Conservation (phyloP, 2,329 filamentous ascomycete species). For the Exophiala mesophila region DNA sequence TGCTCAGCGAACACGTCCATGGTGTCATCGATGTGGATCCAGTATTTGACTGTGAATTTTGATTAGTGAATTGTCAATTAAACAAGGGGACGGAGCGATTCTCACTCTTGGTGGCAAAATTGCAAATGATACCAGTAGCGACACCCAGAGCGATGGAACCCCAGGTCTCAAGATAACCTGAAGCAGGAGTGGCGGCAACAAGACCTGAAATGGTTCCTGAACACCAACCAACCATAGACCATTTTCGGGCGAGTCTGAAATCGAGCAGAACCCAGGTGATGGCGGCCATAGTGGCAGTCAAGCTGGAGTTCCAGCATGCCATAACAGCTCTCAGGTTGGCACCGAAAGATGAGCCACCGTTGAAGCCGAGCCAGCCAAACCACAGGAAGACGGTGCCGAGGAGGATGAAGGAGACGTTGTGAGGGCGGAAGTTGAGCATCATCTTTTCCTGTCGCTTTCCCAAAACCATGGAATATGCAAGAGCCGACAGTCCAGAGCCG, state of each 20-base stretch:
- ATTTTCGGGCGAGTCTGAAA: slow-evolving; percentile 89
- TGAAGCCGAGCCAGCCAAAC: slow-evolving; percentile 99
- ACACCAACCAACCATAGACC: slow-evolving; percentile 91
- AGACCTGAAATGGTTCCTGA: slow-evolving; percentile 82
- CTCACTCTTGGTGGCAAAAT: slow-evolving; percentile 82
- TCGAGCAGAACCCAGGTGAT: slow-evolving; percentile 95
- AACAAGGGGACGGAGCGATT: slow-evolving; percentile 32
- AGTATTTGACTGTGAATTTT: slow-evolving; percentile 59
- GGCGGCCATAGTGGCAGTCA: slow-evolving; percentile 86
- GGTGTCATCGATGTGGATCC: slow-evolving; percentile 76
- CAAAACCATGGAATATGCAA: slow-evolving; percentile 93
- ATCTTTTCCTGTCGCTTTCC: slow-evolving; percentile 96
- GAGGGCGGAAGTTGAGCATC: slow-evolving; percentile 99
- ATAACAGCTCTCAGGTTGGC: slow-evolving; percentile 90
- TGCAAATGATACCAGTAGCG: slow-evolving; percentile 64
- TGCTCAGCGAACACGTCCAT: slow-evolving; percentile 91
- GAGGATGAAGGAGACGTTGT: slow-evolving; percentile 96
- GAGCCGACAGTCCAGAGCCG: slow-evolving; percentile 81
- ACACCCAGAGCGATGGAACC: slow-evolving; percentile 58
- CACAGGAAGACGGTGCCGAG: slow-evolving; percentile 92
- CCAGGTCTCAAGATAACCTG: slow-evolving; percentile 55
- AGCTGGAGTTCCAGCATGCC: slow-evolving; percentile 96
- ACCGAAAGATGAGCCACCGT: slow-evolving; percentile 90
- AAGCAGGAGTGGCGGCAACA: slow-evolving; percentile 79
- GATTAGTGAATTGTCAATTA: slow-evolving; percentile 11